Evolutionary conservation across 306 rosid genomes (phyloP).

Genomic region (Hippophae rhamnoides): DNA sequence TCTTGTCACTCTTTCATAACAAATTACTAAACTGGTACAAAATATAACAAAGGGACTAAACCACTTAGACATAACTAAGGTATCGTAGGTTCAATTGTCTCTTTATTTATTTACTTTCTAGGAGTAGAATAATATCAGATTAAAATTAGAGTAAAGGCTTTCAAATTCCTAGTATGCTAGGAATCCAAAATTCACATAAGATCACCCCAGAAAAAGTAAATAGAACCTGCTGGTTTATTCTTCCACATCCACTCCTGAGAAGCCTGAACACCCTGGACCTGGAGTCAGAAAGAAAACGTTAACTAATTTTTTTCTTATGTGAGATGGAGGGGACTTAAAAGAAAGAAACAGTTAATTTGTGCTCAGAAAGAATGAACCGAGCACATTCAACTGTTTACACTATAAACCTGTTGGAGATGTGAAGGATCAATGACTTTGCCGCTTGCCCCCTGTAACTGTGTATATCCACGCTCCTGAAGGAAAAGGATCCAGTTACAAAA

Average conservation of each 20-base stretch:
- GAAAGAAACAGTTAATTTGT: constrained; percentile 17
- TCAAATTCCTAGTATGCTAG: background rate
- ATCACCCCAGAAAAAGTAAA: constrained; percentile 14
- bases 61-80: too few species aligned
- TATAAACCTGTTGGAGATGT: constrained; percentile 41
- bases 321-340: background rate
- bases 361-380: background rate
- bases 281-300: too few species aligned
- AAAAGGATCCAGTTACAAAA: constrained; percentile 10
- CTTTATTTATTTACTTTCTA: background rate
- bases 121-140: background rate
- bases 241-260: constrained; percentile 81
- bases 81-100: too few species aligned
- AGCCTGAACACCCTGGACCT: constrained; percentile 2
- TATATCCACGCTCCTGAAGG: constrained; percentile 42
- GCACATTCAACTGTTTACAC: background rate
- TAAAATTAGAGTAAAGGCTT: background rate
- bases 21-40: too few species aligned
- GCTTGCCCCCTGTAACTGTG: constrained; percentile 31
- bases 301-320: too few species aligned
- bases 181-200: constrained; percentile 2
- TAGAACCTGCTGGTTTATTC: constrained; percentile 69
- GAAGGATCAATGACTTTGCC: constrained; percentile 41
- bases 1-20: too few species aligned
- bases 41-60: too few species aligned